A percentile compares a stretch with the other conserved stretches of the same genome.
These are phyloP conservation scores for Cicer chorassanicum DNA, from an alignment of 306 rosid species.

Conservation along the genomic window DNA sequence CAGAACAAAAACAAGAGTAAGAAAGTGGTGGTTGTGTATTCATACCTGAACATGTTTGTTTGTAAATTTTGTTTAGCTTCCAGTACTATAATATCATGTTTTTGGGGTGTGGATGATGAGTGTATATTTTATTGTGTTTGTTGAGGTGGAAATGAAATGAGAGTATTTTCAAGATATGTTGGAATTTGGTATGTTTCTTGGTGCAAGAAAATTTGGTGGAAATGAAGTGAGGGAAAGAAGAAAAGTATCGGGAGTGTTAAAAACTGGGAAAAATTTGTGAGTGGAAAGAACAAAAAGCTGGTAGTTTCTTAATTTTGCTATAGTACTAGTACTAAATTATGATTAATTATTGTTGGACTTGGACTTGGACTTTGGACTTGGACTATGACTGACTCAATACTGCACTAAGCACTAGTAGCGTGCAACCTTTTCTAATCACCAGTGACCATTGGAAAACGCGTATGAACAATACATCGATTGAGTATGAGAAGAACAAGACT, in stretches of 20 bases:
- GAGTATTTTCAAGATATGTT: neutral
- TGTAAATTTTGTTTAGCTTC: slow-evolving; percentile 4
- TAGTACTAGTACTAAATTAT: neutral
- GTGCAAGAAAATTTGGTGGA: slow-evolving; percentile 39
- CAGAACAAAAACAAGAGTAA: slow-evolving; percentile 46
- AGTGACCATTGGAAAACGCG: slow-evolving; percentile 1
- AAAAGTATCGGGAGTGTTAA: slow-evolving; percentile 26
- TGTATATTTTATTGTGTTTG: slow-evolving; percentile 1
- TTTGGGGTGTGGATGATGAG: neutral
- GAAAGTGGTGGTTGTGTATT: slow-evolving; percentile 18
- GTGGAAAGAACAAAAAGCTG: slow-evolving; percentile 19
- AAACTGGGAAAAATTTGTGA: neutral
- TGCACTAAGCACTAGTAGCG: neutral
- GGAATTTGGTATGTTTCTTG: slow-evolving; percentile 11
- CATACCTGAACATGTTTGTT: slow-evolving; percentile 56
- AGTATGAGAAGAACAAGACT: too few species aligned
- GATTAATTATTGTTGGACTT: neutral
- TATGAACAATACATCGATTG: neutral
- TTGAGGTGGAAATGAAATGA: slow-evolving; percentile 9
- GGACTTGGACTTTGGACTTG: neutral
- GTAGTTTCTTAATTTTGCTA: neutral
- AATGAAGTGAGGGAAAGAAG: neutral
- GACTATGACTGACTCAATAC: slow-evolving; percentile 27
- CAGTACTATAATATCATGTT: slow-evolving; percentile 7
- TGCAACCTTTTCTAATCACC: neutral